A percentile compares a stretch with the other conserved stretches of the same genome.
These are phyloP conservation scores for Phanerodontia chrysosporium DNA, from an alignment of 768 basidiomycete genomes.

Conservation along the genomic window DNA sequence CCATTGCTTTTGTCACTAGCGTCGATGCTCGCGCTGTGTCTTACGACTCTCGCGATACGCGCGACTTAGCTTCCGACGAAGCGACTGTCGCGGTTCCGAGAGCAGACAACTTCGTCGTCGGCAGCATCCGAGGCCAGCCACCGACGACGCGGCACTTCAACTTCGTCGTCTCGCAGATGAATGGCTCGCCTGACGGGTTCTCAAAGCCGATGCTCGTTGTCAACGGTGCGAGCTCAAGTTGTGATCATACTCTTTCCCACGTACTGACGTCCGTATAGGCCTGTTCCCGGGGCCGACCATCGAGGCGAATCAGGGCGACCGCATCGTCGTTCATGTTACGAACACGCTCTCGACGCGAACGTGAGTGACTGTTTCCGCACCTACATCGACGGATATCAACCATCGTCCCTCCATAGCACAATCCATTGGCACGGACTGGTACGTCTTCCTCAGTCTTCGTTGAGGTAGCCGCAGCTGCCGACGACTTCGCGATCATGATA, in stretches of 20 bases:
- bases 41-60: too few species aligned
- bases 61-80: too few species aligned
- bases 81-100: not conserved
- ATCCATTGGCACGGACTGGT: constrained; percentile 35
- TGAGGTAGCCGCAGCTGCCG: too few species aligned
- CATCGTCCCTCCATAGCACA: constrained; percentile 12
- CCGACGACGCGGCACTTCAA: constrained; percentile 40
- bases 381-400: not conserved
- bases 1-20: too few species aligned
- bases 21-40: not conserved
- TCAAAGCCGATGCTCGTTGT: constrained; percentile 42
- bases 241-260: not conserved
- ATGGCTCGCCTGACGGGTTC: constrained; percentile 38
- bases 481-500: too few species aligned
- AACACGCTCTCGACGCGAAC: constrained; percentile 30
- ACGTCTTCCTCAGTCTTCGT: too few species aligned
- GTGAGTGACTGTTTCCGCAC: constrained; percentile 13
- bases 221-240: constrained; percentile 29
- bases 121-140: constrained; percentile 14
- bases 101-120: constrained; percentile 17
- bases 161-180: constrained; percentile 36
- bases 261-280: constrained; percentile 11
- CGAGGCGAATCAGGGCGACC: constrained; percentile 33
- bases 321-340: constrained; percentile 31
- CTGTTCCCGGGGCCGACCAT: constrained; percentile 36